These are phyloP conservation scores for Paecilomyces variotii DNA, from an alignment of 2,329 filamentous ascomycete genomes.

Conservation along the genomic window DNA sequence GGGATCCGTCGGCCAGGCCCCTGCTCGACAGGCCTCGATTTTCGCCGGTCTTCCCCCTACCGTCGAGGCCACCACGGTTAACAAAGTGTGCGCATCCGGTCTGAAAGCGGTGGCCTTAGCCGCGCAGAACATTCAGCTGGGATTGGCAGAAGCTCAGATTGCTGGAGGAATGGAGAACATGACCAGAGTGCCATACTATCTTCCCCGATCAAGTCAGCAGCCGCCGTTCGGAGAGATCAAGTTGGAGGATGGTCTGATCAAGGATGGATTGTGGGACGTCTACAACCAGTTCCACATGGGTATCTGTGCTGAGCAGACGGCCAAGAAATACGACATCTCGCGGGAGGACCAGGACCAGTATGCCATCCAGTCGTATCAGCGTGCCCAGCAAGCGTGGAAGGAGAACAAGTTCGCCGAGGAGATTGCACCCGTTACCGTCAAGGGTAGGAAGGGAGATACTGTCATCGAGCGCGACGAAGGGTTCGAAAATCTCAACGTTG, in stretches of 20 bases:
- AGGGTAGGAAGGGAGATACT: conserved; percentile 73
- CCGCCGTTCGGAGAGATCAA: conserved; percentile 81
- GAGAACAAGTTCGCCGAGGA: conserved; percentile 77
- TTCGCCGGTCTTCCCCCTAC: conserved; percentile 76
- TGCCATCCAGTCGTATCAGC: conserved; percentile 79
- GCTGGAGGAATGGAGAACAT: conserved; percentile 99
- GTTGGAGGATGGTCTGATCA: conserved; percentile 85
- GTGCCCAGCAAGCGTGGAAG: conserved; percentile 85
- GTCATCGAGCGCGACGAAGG: conserved; percentile 80
- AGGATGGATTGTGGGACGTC: conserved; percentile 91
- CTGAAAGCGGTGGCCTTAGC: conserved; percentile 87
- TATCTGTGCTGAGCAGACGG: conserved; percentile 89
- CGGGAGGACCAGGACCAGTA: conserved; percentile 86
- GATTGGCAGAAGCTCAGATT: conserved; percentile 77
- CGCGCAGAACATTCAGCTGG: conserved; percentile 89
- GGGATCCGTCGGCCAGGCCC: conserved; percentile 76
- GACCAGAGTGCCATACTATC: conserved; percentile 86
- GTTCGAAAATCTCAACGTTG: conserved; percentile 75
- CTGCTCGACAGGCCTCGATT: conserved; percentile 81
- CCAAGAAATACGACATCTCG: conserved; percentile 73
- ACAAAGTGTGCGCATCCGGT: conserved; percentile 96
- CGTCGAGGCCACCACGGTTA: conserved; percentile 85
- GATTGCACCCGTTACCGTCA: conserved; percentile 78
- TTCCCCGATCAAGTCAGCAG: conserved; percentile 70
- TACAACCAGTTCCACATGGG: conserved; percentile 99